Conservation (phyloP, 2,329 filamentous ascomycete species). For the Cercospora sp. region DNA sequence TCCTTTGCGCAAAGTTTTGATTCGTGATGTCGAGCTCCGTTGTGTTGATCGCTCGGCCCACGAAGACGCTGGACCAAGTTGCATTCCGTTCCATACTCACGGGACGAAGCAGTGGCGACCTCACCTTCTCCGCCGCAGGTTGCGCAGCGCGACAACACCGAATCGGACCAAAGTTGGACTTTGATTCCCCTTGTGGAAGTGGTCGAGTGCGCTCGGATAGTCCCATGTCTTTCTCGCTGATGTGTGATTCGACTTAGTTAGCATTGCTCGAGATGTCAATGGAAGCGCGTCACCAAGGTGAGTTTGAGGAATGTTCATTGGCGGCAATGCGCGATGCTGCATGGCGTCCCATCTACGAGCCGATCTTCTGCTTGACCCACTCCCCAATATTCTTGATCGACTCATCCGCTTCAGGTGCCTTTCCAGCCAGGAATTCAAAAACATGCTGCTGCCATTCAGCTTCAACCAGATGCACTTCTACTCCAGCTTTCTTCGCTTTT, state of each 20-base stretch:
- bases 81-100: not conserved
- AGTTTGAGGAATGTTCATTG: not conserved
- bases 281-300: too few relatives aligned
- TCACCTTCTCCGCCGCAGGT: not conserved
- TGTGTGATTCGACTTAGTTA: too few relatives aligned
- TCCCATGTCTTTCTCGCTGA: too few relatives aligned
- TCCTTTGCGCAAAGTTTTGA: too few relatives aligned
- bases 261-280: too few relatives aligned
- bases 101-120: not conserved
- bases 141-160: not conserved
- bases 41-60: too few relatives aligned
- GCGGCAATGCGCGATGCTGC: not conserved
- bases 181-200: too few relatives aligned
- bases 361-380: conserved; percentile 29
- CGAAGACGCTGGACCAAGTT: not conserved
- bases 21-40: not conserved
- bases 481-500: conserved; percentile 47
- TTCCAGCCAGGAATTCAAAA: conserved; percentile 34
- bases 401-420: conserved; percentile 30
- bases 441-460: conserved; percentile 48
- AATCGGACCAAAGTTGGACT: not conserved
- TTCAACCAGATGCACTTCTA: conserved; percentile 49
- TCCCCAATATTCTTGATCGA: conserved; percentile 27
- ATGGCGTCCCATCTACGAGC: not conserved
- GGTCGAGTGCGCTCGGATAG: too few relatives aligned